A percentile compares a stretch with the other conserved stretches of the same genome.
Evolutionary conservation across 768 basidiomycete species (phyloP).

Genomic region (Podaxis sp.): DNA sequence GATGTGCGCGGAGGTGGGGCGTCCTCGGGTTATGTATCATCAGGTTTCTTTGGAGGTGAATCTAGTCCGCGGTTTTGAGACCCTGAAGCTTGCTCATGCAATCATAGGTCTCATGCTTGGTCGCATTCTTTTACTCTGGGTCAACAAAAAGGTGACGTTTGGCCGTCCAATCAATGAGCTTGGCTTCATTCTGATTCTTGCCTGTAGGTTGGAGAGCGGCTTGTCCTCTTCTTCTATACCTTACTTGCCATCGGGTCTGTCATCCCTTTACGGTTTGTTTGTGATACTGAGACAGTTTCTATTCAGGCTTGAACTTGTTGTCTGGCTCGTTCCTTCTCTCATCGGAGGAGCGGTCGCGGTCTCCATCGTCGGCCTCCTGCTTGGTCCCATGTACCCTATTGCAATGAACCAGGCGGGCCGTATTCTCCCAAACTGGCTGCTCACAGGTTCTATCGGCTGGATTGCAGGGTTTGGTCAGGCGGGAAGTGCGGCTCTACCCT

Average conservation of each 20-base stretch:
- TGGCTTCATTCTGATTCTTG: background rate
- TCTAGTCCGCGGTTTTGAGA: background rate
- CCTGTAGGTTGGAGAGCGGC: slow-evolving; percentile 52
- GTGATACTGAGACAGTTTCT: background rate
- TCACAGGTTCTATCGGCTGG: slow-evolving; percentile 67
- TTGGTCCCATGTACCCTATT: slow-evolving; percentile 79
- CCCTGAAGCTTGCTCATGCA: background rate
- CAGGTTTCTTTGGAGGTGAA: slow-evolving; percentile 53
- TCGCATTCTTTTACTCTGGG: slow-evolving; percentile 54
- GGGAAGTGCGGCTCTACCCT: slow-evolving; percentile 71
- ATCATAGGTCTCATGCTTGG: slow-evolving; percentile 53
- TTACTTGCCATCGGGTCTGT: slow-evolving; percentile 49
- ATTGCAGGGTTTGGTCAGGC: slow-evolving; percentile 70
- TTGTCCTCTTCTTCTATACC: slow-evolving; percentile 51
- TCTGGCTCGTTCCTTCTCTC: slow-evolving; percentile 71
- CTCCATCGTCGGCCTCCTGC: slow-evolving; percentile 60
- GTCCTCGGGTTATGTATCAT: slow-evolving; percentile 51
- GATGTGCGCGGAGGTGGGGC: slow-evolving; percentile 36
- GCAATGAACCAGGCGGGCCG: slow-evolving; percentile 70
- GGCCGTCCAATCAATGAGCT: background rate
- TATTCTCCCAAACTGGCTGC: slow-evolving; percentile 69
- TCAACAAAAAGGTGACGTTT: slow-evolving; percentile 46
- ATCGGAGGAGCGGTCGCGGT: slow-evolving; percentile 65
- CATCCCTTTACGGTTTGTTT: background rate
- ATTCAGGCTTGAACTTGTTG: slow-evolving; percentile 56